These are phyloP conservation scores for Colletotrichum plurivorum DNA, from an alignment of 2,329 filamentous ascomycete species.

Conservation along the genomic window DNA sequence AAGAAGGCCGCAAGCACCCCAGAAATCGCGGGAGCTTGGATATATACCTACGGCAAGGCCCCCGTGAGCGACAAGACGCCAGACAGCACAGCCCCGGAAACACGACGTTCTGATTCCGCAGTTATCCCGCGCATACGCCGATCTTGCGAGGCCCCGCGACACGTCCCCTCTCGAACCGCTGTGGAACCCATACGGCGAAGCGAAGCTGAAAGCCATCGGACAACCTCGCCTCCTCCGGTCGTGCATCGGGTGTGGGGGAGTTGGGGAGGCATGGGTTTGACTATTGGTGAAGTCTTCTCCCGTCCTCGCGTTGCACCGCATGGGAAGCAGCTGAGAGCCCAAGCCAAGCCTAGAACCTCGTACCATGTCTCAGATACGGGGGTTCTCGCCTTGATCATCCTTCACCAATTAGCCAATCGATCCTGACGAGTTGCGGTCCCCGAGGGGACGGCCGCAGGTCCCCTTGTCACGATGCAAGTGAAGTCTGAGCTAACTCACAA, in stretches of 20 bases:
- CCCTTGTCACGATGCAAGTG: no score
- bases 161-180: no score
- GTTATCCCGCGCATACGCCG: constrained; percentile 7
- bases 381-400: neutral
- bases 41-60: constrained; percentile 12
- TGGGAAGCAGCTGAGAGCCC: neutral
- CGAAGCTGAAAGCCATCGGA: neutral
- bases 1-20: neutral
- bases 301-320: constrained; percentile 3
- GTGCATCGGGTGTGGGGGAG: constrained; percentile 27
- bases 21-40: neutral
- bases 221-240: neutral
- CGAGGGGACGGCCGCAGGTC: neutral
- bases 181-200: neutral
- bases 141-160: neutral
- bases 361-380: constrained; percentile 15
- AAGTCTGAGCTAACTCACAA: no score
- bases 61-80: neutral
- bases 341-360: neutral
- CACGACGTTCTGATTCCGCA: neutral
- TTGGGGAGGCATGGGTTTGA: neutral
- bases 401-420: constrained; percentile 12
- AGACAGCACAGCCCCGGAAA: neutral
- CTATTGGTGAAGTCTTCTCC: neutral
- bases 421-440: neutral